Evolutionary conservation across 2,329 filamentous ascomycete species (phyloP), one percentile per base, ranked within the genome.

Genomic region (Aspergillus melleus): DNA sequence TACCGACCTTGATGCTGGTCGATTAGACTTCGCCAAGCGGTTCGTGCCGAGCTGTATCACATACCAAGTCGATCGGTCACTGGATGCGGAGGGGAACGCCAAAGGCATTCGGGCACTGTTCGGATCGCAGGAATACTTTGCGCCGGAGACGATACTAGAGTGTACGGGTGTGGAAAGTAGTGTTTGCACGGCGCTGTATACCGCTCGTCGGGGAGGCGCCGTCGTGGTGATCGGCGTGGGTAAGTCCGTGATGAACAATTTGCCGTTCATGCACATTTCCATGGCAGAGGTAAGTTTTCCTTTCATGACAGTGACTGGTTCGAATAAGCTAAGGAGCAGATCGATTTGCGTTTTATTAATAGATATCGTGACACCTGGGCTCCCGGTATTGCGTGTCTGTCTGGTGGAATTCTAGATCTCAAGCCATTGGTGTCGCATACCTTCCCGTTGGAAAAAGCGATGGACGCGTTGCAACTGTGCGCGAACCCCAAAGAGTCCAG

Each of bases 351-450:
- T 39, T 90, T 90, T 74, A 90, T 90, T 70, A 90, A 90, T 71
- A 80, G 88, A 9, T 90, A 90, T 69, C 80, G 83, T 46, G 86
- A 90, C 68, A 90, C 87, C 0, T 90, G 88, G 88, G 87, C 88
- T 0, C 81, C 84, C 0, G 88, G 85, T 0, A 87, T 90, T 39
- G 79, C 83, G 8, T 85, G 84, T 52, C 69, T 90, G 29, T 80
- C 79, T 47, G 84, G 86, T 3, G 83, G 83, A 0, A 79, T 89
- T 1, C 69, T 90, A 9, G 81, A 89, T 68, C 75, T 89, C 20
- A 86, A 86, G 68, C 81, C 80, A 53, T 73, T 89, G 20, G 83
- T 90, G 3, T 86, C 87, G 12, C 87, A 90, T 71, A 80, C 77
- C 1, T 89, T 86, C 62, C 82, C 84, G 0, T 74, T 90, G 26